Base-by-base conservation (phyloP, 1,284 basidiomycete genomes). In the Ustilago bromivora region DNA sequence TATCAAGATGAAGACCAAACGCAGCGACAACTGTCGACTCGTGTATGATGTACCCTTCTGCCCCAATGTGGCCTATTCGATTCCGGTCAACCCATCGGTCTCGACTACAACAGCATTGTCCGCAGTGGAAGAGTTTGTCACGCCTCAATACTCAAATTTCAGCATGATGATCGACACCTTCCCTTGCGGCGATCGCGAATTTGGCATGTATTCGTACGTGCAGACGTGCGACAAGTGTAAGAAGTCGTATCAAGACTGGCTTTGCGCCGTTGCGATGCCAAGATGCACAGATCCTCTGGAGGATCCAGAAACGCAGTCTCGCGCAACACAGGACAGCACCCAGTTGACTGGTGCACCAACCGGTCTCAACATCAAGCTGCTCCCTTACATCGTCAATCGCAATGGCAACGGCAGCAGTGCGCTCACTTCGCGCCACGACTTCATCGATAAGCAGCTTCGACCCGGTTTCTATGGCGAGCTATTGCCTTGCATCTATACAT, bases 21-120 rank as follows among this genome's bases (percentile, higher is more conserved):
- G 57, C 52, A 74, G 53, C 38, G 67, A 66, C 28, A 82, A 83
- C 34, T 88, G 87, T 67, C 80, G 86, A 17, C 80, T 88, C 7
- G 66, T 88, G 3, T 83, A 80, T 64, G 80, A 86, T 56, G 70
- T 87, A 15, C 71, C 81, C 4, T 87, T 87, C 61, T 88, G 87
- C 65, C 87, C 87, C 1, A 68, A 81, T 8, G 81, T 88, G 31
- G 87, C 87, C 12, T 88, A 88, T 66, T 79, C 87, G n/a, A 86
- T 87, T 38, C 87, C 87, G 0, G 71, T 87, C 13, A 82, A 83
- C 6, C 80, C 81, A 1, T 52, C 63, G 0, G 71, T 87, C 38
- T 66, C 82, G 3, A 84, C 83, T 1, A 28, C 49, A 2, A 46
- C 68, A 6, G 85, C 87, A 8, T 52, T 88, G 13, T 47, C 74